Percentiles rank a stretch among this genome's conserved stretches.
phyloP scores from a whole-genome alignment of 805 yeast species.

The Cyberlindnera suaveolens region DNA sequence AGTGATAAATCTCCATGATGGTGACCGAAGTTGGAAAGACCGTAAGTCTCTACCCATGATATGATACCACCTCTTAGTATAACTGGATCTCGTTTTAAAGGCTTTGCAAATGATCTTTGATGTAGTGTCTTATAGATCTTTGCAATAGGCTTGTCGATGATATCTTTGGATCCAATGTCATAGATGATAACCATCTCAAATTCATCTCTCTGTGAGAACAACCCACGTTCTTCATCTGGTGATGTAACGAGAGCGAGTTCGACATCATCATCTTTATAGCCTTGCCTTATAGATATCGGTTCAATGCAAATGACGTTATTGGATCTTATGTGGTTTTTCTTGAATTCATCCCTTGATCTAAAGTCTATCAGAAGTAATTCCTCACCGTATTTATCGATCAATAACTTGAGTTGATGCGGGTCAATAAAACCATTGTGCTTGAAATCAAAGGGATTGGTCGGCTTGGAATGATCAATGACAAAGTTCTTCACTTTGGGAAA shows the following conservation, averaged over 20 bases:
- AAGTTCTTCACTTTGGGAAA: constrained; percentile 3
- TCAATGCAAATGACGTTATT: constrained; percentile 66
- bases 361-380: constrained; percentile 63
- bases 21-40: constrained; percentile 14
- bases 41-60: constrained; percentile 30
- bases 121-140: constrained; percentile 25
- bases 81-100: constrained; percentile 35
- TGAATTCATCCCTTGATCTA: constrained; percentile 54
- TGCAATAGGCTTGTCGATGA: constrained; percentile 1
- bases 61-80: constrained; percentile 52
- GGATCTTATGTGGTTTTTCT: constrained; percentile 55
- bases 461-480: constrained; percentile 2
- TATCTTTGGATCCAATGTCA: constrained; percentile 6
- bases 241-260: constrained; percentile 54
- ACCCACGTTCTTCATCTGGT: constrained; percentile 45
- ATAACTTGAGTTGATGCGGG: constrained; percentile 7
- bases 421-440: constrained; percentile 12
- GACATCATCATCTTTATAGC: constrained; percentile 58
- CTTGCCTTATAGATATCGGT: constrained; percentile 50
- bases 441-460: constrained; percentile 8
- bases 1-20: constrained; percentile 15
- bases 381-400: constrained; percentile 10
- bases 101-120: constrained; percentile 30
- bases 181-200: constrained; percentile 65
- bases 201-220: constrained; percentile 45